phyloP scores from a whole-genome alignment of 306 rosid genomes.

The Cucumis hystrix region DNA sequence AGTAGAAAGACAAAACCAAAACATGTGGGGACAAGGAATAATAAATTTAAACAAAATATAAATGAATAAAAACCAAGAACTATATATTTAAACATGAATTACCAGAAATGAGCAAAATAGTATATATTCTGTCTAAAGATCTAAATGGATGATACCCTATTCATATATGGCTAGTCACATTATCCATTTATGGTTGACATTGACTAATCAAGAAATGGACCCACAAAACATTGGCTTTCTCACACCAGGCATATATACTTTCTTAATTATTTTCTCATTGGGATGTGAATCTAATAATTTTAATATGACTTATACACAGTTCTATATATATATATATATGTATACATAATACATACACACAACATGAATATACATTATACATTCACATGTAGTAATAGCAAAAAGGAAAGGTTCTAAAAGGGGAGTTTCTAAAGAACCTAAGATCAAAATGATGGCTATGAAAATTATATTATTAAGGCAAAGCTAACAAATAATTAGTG shows the following conservation, averaged over 20 bases:
- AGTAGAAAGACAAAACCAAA: not conserved
- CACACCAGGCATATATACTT: not conserved
- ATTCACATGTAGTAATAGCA: not conserved
- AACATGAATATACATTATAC: not conserved
- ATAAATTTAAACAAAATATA: not conserved
- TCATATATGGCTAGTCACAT: not conserved
- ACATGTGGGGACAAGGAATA: not conserved
- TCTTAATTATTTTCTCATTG: not conserved
- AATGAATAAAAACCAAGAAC: not conserved
- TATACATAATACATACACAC: not conserved
- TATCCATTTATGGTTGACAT: slow-evolving; percentile 1
- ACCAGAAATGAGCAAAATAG: not conserved
- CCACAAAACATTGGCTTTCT: not conserved
- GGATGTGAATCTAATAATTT: not conserved
- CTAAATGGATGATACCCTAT: not conserved
- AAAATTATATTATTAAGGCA: not conserved
- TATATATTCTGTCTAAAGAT: not conserved
- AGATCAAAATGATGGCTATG: not conserved
- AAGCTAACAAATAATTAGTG: not conserved
- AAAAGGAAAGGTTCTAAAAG: not conserved
- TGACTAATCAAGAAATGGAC: not conserved
- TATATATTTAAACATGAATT: not conserved
- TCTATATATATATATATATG: too few species aligned
- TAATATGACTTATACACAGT: not conserved
- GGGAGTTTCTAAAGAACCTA: not conserved